Percentiles rank a stretch among this genome's conserved stretches.
phyloP scores from a whole-genome alignment of 2,329 filamentous ascomycete species.

The Fusarium nematophilum region DNA sequence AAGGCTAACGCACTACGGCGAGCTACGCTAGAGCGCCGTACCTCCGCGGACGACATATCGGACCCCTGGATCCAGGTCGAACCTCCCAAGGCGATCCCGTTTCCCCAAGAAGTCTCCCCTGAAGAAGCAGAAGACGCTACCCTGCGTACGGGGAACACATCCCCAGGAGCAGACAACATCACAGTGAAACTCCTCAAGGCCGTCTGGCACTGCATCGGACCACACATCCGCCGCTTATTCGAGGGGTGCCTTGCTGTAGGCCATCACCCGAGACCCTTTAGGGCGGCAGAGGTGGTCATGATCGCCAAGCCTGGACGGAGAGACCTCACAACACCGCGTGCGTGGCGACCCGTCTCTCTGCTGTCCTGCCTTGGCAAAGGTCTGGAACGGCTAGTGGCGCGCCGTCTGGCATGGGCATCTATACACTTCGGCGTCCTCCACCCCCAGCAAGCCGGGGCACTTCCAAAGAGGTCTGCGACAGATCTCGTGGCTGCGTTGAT shows the following conservation, averaged over 20 bases:
- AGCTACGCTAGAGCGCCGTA: no score
- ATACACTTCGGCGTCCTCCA: slow-evolving; percentile 36
- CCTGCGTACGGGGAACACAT: slow-evolving; percentile 31
- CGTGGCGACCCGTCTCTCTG: slow-evolving; percentile 42
- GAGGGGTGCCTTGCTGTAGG: slow-evolving; percentile 29
- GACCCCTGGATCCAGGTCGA: slow-evolving; percentile 21
- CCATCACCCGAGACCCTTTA: no score
- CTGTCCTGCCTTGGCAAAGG: no score
- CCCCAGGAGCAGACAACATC: slow-evolving; percentile 34
- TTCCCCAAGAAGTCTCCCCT: slow-evolving; percentile 17
- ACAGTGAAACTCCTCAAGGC: slow-evolving; percentile 30
- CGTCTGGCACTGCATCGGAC: slow-evolving; percentile 15
- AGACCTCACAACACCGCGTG: slow-evolving; percentile 28
- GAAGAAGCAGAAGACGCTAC: slow-evolving; percentile 30
- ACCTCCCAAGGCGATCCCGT: slow-evolving; percentile 19
- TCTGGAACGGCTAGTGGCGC: slow-evolving; percentile 40
- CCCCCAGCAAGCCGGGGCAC: slow-evolving; percentile 33
- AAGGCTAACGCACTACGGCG: slow-evolving; percentile 29
- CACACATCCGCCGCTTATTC: slow-evolving; percentile 24
- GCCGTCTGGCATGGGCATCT: slow-evolving; percentile 29
- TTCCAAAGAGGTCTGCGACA: slow-evolving; percentile 33
- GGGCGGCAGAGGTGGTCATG: slow-evolving; percentile 42
- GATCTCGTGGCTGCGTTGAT: slow-evolving; percentile 22
- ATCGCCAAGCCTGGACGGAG: slow-evolving; percentile 39
- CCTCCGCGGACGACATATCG: slow-evolving; percentile 28